phyloP scores from a whole-genome alignment of 2,329 filamentous ascomycete species.

The Acarospora socialis region DNA sequence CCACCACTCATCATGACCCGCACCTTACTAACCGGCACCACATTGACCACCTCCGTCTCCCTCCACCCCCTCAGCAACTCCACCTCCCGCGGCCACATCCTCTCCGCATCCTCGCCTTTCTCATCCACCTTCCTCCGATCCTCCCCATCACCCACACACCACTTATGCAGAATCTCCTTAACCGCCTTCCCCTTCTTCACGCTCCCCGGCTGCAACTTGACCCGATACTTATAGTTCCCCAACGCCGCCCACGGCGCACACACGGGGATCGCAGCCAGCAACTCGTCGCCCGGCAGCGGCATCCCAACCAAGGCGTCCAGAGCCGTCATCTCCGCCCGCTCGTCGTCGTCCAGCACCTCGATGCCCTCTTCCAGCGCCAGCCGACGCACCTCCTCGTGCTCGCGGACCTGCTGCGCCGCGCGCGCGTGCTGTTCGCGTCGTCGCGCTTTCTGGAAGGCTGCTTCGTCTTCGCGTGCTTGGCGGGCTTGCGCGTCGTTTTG shows the following conservation, averaged over 20 bases:
- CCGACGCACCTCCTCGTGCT: conserved; percentile 57
- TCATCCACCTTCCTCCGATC: conserved; percentile 33
- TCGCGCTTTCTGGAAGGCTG: conserved; percentile 56
- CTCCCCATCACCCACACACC: conserved; percentile 50
- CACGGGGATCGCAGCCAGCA: conserved; percentile 43
- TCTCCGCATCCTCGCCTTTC: conserved; percentile 48
- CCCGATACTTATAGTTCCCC: conserved; percentile 72
- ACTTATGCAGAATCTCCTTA: conserved; percentile 73
- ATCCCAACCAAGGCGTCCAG: conserved; percentile 64
- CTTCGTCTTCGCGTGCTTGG: conserved; percentile 55
- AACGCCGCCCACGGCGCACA: conserved; percentile 51
- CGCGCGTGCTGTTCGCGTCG: conserved; percentile 67
- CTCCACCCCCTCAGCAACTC: conserved; percentile 52
- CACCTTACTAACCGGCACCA: conserved; percentile 61
- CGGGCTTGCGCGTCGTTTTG: conserved; percentile 53
- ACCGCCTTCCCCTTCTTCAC: conserved; percentile 92
- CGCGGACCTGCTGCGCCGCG: conserved; percentile 59
- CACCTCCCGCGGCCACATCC: conserved; percentile 73
- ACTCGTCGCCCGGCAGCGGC: conserved; percentile 68
- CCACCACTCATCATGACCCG: conserved; percentile 47
- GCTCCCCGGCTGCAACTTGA: conserved; percentile 79
- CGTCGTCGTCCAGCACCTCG: conserved; percentile 44
- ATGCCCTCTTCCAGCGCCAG: conserved; percentile 44
- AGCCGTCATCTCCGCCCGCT: conserved; percentile 33
- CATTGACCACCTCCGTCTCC: not conserved